Base-by-base conservation (phyloP, 768 basidiomycete species). In the Boletus patriciae region DNA sequence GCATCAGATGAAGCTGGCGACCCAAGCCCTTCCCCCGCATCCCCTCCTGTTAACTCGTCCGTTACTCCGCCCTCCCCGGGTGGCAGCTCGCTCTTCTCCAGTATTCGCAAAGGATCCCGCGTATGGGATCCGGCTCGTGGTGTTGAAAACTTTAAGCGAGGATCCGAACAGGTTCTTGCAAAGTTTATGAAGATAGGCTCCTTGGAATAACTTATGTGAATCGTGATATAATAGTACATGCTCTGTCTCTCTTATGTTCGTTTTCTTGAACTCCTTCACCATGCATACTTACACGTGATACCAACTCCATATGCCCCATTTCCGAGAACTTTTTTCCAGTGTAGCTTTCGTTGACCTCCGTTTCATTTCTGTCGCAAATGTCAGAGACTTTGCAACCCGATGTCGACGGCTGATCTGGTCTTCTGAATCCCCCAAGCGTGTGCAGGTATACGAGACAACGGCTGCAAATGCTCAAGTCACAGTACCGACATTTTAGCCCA, bases 61-160 rank as follows among this genome's bases (percentile, higher is more conserved):
- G 64, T 76, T 25, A 80, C 83, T 2, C 81, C 85, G 2, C 43
- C 80, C 15, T 83, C 82, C 16, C 80, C 83, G 12, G 68, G 74
- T 25, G 82, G 81, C 43, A 72, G 70, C 9, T 70, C 71, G 23
- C 56, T 71, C 31, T 58, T 63, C 10, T 64, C 60, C 70, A 37
- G 71, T 75, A 47, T 31, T 19, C 73, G 70, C 38, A 83, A 80
- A 63, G 78, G 80, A 21, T 81, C 80, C 3, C 81, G 92, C 21
- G 86, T 89, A 6, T 96, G 89, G 85, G 92, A 94, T 68, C 93
- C 93, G 18, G 85, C 86, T 11, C 85, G 92, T 21, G 88, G 87
- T 43, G 85, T 94, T 3, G 93, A 95, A 57, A 64, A 89, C 40
- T 93, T 94, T 74, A 94, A 93, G 71, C 83, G 83, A 50, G 88